Percentiles rank a stretch among this genome's conserved stretches.
Evolutionary conservation across 164 flowering plant genomes (phyloP).

Genomic region (Cinnamomum chago): DNA sequence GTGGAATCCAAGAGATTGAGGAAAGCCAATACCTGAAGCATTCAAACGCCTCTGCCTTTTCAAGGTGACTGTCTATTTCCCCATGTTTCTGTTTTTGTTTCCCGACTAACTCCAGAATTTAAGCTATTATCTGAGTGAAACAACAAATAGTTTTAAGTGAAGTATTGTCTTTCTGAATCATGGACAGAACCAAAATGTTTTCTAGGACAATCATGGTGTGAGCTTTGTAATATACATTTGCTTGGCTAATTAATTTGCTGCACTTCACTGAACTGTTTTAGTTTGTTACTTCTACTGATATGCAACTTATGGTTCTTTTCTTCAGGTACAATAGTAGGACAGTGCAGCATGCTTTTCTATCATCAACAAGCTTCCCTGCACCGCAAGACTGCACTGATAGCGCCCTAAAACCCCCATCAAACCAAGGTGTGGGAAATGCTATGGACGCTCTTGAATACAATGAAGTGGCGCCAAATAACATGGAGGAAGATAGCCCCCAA

Average conservation of each 20-base stretch:
- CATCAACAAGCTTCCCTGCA: slow-evolving; percentile 24
- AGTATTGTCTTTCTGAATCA: neutral
- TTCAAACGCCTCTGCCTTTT: slow-evolving; percentile 80
- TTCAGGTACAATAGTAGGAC: slow-evolving; percentile 63
- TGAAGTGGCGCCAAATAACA: slow-evolving; percentile 15
- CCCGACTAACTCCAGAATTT: too few relatives aligned
- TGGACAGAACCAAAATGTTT: too few relatives aligned
- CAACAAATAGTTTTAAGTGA: neutral
- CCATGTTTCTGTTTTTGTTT: neutral
- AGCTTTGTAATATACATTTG: neutral
- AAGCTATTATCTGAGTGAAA: neutral
- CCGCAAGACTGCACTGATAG: slow-evolving; percentile 20
- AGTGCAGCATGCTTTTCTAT: slow-evolving; percentile 16
- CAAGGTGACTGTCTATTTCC: slow-evolving; percentile 25
- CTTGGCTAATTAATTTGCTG: neutral
- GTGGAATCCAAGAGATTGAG: slow-evolving; percentile 31
- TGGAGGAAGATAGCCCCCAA: slow-evolving; percentile 18
- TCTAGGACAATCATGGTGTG: neutral
- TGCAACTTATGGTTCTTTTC: neutral
- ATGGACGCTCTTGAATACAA: slow-evolving; percentile 13
- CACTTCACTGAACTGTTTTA: neutral
- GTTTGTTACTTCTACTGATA: neutral
- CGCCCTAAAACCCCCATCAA: slow-evolving; percentile 22
- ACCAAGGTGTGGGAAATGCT: slow-evolving; percentile 15
- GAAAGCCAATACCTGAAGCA: slow-evolving; percentile 51